Evolutionary conservation across 306 rosid species (phyloP), one percentile per base, ranked within the genome.

Genomic region (Pyrus pyrifolia): DNA sequence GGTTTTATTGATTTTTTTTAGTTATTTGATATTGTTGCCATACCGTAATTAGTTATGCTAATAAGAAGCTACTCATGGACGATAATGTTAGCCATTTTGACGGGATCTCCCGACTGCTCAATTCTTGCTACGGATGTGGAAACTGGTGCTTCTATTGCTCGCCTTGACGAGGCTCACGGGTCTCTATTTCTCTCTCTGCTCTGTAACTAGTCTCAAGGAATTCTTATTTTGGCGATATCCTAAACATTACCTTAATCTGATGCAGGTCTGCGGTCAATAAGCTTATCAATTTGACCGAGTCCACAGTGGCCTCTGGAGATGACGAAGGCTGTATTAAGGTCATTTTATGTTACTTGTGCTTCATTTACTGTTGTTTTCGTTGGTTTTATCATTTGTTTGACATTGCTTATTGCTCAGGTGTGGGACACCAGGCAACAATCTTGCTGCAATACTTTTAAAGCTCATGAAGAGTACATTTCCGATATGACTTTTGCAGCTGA

Each of bases 391-490:
- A 6, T 78, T 63, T 22, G 3, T 15, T 30, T 11, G 55, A 30
- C 27, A 52, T 30, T 70, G 42, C 33, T 6, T 61, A 38, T 74
- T 23, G 31, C 62, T 63, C 80, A 93, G 96, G 96, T 94, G 42
- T 94, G 98, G 97, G 98, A 91, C 84, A 94, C 93, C 40, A 91
- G 97, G 69, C 89, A 88, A 71, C 94, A 88, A 22, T 79, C 97
- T 80, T 91, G 98, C 80, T 79, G 90, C 88, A 86, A 86, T 81
- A 25, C 96, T 64, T 94, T 91, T 80, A 74, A 86, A 27, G 91
- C 78, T 76, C 98, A 94, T 66, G 83, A 78, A 42, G 96, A 94
- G 61, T 94, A 94, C 74, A 75, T 94, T 78, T 91, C 97, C 21
- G 98, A 94, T 86, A 86, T 94, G 83, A 87, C 91, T 76, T 88